Conservation (phyloP, 2,329 filamentous ascomycete genomes). For the Chaetomium olivaceum region DNA sequence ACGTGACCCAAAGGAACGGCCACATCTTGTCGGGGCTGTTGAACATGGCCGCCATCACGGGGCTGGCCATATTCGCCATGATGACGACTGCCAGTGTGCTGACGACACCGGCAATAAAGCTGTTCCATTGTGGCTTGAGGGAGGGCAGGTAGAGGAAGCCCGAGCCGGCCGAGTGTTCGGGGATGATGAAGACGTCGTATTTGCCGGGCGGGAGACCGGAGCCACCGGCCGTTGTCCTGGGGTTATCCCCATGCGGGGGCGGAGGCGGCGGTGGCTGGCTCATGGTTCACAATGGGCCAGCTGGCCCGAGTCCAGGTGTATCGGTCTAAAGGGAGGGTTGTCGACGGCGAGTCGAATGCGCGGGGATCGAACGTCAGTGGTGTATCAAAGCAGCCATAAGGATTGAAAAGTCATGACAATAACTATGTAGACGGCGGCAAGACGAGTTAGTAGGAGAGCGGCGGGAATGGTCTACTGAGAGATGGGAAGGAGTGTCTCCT, state of each 20-base stretch:
- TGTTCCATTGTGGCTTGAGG: conserved; percentile 80
- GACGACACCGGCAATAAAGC: conserved; percentile 82
- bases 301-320: conserved; percentile 23
- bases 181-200: conserved; percentile 97
- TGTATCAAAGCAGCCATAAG: conserved; percentile 42
- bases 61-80: conserved; percentile 16
- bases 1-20: conserved; percentile 9
- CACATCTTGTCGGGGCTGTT: conserved; percentile 63
- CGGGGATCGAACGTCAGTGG: conserved; percentile 37
- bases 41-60: conserved; percentile 10
- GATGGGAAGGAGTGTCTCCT: neutral
- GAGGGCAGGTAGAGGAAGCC: conserved; percentile 96
- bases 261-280: conserved; percentile 72
- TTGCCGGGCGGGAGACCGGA: conserved; percentile 80
- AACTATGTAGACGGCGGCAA: conserved; percentile 11
- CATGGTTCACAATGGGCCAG: conserved; percentile 39
- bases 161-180: conserved; percentile 82
- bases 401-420: conserved; percentile 39
- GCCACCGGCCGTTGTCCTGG: conserved; percentile 61
- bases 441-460: neutral
- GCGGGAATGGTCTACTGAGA: neutral
- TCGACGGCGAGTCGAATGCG: conserved; percentile 17
- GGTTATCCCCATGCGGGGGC: conserved; percentile 80
- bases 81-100: conserved; percentile 35
- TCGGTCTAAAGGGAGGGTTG: conserved; percentile 1